A percentile compares a stretch with the other conserved stretches of the same genome.
phyloP scores from a whole-genome alignment of 352 stramenopile species.

The Elongisporangium senticosum region DNA sequence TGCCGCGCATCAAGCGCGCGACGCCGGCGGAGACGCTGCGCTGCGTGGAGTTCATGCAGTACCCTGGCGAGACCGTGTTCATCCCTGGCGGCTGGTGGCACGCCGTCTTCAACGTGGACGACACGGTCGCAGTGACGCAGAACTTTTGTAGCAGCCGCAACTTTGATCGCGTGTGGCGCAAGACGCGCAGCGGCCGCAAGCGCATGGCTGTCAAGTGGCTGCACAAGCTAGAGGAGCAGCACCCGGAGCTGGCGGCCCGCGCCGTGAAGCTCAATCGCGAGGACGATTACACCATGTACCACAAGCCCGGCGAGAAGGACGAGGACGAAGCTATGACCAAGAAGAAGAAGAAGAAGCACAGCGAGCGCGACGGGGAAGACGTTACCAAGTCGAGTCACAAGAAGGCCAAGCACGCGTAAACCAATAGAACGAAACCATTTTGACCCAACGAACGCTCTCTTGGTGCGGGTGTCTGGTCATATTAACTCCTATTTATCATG shows the following conservation, averaged over 20 bases:
- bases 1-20: constrained; percentile 83
- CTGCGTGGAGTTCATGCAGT: constrained; percentile 87
- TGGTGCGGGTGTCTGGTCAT: background rate
- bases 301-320: constrained; percentile 14
- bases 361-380: constrained; percentile 6
- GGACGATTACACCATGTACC: constrained; percentile 88
- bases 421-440: background rate
- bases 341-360: constrained; percentile 24
- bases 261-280: constrained; percentile 81
- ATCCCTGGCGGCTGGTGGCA: constrained; percentile 93
- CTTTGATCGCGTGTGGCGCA: constrained; percentile 78
- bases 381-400: background rate
- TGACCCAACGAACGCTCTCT: background rate
- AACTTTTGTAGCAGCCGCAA: constrained; percentile 92
- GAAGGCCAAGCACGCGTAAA: background rate
- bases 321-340: constrained; percentile 5
- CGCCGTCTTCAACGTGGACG: constrained; percentile 90
- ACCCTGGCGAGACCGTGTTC: constrained; percentile 89
- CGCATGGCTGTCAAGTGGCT: constrained; percentile 96
- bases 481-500: constrained; percentile 7
- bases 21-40: constrained; percentile 43
- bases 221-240: constrained; percentile 61
- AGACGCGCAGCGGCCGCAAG: constrained; percentile 89
- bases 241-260: constrained; percentile 77
- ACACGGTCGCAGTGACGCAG: constrained; percentile 91